phyloP scores from a whole-genome alignment of 2,329 filamentous ascomycete genomes.

The Colletotrichum truncatum region DNA sequence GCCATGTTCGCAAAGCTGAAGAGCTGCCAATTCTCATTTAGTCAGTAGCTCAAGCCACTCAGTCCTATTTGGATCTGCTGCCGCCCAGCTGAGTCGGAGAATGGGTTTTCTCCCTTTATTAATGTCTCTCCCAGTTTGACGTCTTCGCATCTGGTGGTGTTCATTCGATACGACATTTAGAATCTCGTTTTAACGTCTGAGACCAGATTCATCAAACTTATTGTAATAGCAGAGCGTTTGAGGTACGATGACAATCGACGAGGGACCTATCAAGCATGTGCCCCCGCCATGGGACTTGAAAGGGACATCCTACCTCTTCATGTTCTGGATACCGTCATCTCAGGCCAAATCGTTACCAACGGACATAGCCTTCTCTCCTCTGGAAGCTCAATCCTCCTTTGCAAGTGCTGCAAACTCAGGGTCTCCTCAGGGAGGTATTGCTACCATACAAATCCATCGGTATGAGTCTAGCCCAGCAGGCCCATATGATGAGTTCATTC shows the following conservation, averaged over 20 bases:
- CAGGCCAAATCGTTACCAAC: conserved; percentile 40
- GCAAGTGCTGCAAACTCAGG: conserved; percentile 44
- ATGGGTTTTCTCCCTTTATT: no score
- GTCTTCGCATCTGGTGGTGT: no score
- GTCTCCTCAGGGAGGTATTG: conserved; percentile 51
- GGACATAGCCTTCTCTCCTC: conserved; percentile 52
- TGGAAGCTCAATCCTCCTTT: conserved; percentile 52
- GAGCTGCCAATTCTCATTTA: no score
- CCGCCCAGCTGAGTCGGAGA: no score
- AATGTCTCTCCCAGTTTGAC: no score
- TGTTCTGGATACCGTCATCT: conserved; percentile 46
- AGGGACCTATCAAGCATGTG: background rate
- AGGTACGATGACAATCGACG: background rate
- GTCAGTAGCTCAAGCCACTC: no score
- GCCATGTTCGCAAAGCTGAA: no score
- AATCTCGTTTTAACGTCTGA: no score
- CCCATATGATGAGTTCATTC: conserved; percentile 61
- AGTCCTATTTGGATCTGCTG: no score
- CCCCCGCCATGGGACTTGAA: conserved; percentile 52
- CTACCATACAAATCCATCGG: conserved; percentile 59
- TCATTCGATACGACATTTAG: no score
- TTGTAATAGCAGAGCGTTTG: no score
- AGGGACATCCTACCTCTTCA: conserved; percentile 52
- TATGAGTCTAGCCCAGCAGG: conserved; percentile 60
- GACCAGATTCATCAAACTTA: no score